phyloP scores from a whole-genome alignment of 2,329 filamentous ascomycete genomes.

The Neofusicoccum sp. region DNA sequence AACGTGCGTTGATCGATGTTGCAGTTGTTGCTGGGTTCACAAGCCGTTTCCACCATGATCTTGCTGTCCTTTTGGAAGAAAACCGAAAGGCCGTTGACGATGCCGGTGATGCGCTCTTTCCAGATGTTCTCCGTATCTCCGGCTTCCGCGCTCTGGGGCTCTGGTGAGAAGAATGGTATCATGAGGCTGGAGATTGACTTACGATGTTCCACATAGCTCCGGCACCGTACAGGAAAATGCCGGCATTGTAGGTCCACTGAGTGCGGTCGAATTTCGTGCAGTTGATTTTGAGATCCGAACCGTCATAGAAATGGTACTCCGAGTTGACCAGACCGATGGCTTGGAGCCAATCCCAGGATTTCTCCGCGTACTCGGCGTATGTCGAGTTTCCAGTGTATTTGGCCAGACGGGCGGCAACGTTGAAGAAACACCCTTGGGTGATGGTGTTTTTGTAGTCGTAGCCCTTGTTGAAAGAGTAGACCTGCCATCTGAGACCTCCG shows the following conservation, averaged over 20 bases:
- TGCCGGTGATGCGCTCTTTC: conserved; percentile 55
- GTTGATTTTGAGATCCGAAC: conserved; percentile 43
- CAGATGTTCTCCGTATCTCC: conserved; percentile 57
- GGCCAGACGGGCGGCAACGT: conserved; percentile 47
- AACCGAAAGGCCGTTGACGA: conserved; percentile 52
- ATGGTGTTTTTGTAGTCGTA: conserved; percentile 57
- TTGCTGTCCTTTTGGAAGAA: conserved; percentile 58
- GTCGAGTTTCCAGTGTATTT: conserved; percentile 48
- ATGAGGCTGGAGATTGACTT: conserved; percentile 35
- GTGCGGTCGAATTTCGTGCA: conserved; percentile 58
- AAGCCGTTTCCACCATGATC: conserved; percentile 67
- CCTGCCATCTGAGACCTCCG: conserved; percentile 35
- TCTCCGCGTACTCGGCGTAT: conserved; percentile 65
- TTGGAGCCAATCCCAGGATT: conserved; percentile 37
- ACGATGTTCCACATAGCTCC: conserved; percentile 62
- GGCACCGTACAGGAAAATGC: conserved; percentile 67
- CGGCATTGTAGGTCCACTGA: conserved; percentile 68
- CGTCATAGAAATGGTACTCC: conserved; percentile 58
- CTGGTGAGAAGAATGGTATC: neutral
- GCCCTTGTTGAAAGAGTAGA: conserved; percentile 52
- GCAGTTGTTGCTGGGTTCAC: conserved; percentile 65
- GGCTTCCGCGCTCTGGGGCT: conserved; percentile 41
- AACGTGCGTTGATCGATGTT: conserved; percentile 72
- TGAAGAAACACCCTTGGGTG: conserved; percentile 57
- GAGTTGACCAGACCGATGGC: conserved; percentile 60